phyloP scores from a whole-genome alignment of 352 stramenopile species.

The Pythium insidiosum region DNA sequence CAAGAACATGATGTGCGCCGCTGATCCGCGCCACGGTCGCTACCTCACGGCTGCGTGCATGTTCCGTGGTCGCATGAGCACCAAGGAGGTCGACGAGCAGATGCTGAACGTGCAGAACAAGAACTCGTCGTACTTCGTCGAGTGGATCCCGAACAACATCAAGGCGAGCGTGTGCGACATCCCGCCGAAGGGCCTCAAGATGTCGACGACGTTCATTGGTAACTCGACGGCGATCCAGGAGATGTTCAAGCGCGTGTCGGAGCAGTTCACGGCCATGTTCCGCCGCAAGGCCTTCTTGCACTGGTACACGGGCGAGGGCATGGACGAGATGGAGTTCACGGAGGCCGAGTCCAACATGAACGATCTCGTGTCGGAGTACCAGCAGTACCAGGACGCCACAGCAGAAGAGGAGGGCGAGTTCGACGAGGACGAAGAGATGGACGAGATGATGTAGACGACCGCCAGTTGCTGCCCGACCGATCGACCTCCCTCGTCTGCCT shows the following conservation, averaged over 20 bases:
- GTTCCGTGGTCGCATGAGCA: constrained; percentile 99
- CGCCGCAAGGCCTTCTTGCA: constrained; percentile 99
- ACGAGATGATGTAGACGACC: constrained; percentile 88
- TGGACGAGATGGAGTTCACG: constrained; percentile 99
- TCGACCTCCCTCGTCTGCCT: constrained; percentile 30
- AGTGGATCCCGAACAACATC: constrained; percentile 99
- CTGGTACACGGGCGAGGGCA: constrained; percentile 99
- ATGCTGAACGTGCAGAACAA: constrained; percentile 99
- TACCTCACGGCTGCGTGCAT: constrained; percentile 99
- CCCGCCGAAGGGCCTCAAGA: constrained; percentile 96
- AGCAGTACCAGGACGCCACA: constrained; percentile 99
- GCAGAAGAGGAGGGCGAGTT: constrained; percentile 98
- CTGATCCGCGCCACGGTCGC: constrained; percentile 97
- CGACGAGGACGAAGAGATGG: constrained; percentile 93
- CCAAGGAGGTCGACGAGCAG: constrained; percentile 98
- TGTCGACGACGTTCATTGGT: constrained; percentile 98
- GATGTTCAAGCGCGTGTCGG: constrained; percentile 99
- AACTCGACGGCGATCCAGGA: constrained; percentile 99
- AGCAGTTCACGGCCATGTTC: constrained; percentile 99
- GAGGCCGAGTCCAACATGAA: constrained; percentile 99
- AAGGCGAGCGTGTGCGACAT: constrained; percentile 99
- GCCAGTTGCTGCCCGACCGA: no score
- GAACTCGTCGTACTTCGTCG: constrained; percentile 99
- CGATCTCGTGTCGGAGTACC: constrained; percentile 99
- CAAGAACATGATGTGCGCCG: constrained; percentile 99